Conservation (phyloP, 2,329 filamentous ascomycete species). For the Calonectria pseudoturangicola region DNA sequence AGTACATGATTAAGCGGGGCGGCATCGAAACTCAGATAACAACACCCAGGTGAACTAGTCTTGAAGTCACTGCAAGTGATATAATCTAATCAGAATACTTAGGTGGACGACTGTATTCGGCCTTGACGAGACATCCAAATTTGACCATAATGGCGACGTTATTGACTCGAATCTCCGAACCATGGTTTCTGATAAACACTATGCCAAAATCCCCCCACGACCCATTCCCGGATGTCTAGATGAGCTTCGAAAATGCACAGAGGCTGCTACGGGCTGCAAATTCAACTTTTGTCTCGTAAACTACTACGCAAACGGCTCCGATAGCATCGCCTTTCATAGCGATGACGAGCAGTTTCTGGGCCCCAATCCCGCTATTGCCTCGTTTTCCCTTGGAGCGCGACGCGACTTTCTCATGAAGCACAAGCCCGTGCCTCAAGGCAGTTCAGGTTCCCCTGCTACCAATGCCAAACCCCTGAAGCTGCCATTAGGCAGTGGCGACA, state of each 20-base stretch:
- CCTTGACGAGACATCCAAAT: conserved; percentile 77
- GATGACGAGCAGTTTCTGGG: conserved; percentile 89
- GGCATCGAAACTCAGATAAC: conserved; percentile 76
- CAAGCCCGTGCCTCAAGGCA: conserved; percentile 72
- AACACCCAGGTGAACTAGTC: conserved; percentile 65
- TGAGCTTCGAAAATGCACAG: conserved; percentile 76
- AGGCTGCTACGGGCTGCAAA: conserved; percentile 77
- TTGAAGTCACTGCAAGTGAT: neutral
- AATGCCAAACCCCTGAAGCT: conserved; percentile 67
- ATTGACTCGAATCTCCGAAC: conserved; percentile 65
- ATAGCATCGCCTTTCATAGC: conserved; percentile 87
- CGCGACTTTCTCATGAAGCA: conserved; percentile 88
- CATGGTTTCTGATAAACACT: conserved; percentile 71
- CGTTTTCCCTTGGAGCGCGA: conserved; percentile 81
- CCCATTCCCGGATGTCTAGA: conserved; percentile 84
- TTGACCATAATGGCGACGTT: conserved; percentile 66
- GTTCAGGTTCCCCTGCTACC: conserved; percentile 53
- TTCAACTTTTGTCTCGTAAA: conserved; percentile 91
- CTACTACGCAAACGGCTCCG: conserved; percentile 85
- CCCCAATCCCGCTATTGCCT: conserved; percentile 81
- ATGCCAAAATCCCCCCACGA: conserved; percentile 74
- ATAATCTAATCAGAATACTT: conserved; percentile 4
- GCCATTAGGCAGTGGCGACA: conserved; percentile 80
- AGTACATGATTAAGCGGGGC: conserved; percentile 82
- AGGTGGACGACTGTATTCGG: conserved; percentile 75